phyloP scores from a whole-genome alignment of 2,329 filamentous ascomycete species.

The Fusarium keratoplasticum region DNA sequence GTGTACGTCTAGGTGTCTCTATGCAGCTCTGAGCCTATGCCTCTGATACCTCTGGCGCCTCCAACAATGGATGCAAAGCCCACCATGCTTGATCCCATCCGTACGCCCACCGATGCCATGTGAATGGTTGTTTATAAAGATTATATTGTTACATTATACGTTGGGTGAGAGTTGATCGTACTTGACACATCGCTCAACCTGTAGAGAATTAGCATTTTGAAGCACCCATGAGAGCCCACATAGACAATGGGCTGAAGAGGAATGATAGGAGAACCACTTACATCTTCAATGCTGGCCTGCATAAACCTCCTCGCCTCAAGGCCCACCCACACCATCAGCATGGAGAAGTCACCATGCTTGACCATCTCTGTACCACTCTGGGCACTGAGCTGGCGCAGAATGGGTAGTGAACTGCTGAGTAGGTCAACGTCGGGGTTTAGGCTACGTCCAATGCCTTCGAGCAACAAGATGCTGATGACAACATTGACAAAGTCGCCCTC shows the following conservation, averaged over 20 bases:
- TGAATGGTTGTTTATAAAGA: slow-evolving; percentile 9
- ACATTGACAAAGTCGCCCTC: slow-evolving; percentile 99
- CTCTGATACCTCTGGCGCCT: not conserved
- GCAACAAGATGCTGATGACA: slow-evolving; percentile 90
- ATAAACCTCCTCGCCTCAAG: slow-evolving; percentile 90
- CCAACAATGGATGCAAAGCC: not conserved
- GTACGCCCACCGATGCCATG: slow-evolving; percentile 26
- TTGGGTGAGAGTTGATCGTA: slow-evolving; percentile 91
- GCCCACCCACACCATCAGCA: slow-evolving; percentile 92
- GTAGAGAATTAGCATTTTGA: slow-evolving; percentile 1
- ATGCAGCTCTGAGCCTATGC: not conserved
- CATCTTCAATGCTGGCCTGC: slow-evolving; percentile 89
- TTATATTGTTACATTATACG: slow-evolving; percentile 64
- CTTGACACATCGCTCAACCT: slow-evolving; percentile 90
- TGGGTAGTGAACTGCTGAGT: slow-evolving; percentile 86
- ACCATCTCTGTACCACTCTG: slow-evolving; percentile 78
- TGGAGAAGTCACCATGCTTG: slow-evolving; percentile 80
- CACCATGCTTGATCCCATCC: not conserved
- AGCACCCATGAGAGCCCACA: not conserved
- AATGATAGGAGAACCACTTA: slow-evolving; percentile 58
- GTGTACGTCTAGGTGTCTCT: slow-evolving; percentile 13
- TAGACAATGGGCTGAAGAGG: no score
- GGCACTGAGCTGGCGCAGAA: slow-evolving; percentile 86
- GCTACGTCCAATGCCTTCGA: slow-evolving; percentile 92
- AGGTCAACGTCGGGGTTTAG: slow-evolving; percentile 90